Percentiles rank a stretch among this genome's conserved stretches.
Evolutionary conservation across 805 yeast genomes (phyloP).

Genomic region (Teunomyces lycoperdinae): DNA sequence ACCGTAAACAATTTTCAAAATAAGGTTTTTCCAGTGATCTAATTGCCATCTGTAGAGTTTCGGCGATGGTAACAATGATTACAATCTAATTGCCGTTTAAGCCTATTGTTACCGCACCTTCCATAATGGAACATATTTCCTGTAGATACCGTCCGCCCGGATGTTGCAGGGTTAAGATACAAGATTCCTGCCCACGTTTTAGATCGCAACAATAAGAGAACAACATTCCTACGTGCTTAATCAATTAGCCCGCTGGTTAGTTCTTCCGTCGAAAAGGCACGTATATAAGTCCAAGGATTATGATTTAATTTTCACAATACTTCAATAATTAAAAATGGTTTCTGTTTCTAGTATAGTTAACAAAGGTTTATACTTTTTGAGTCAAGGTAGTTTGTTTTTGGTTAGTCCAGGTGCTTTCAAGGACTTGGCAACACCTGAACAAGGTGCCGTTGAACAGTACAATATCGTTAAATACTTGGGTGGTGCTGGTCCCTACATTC

Average conservation of each 20-base stretch:
- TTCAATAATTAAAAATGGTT: conserved; percentile 19
- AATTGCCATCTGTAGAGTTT: no score
- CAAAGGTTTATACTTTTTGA: conserved; percentile 10
- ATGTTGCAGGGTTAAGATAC: neutral
- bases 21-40: no score
- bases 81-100: neutral
- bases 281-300: neutral
- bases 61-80: neutral
- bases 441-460: conserved; percentile 41
- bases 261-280: neutral
- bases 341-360: conserved; percentile 27
- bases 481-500: conserved; percentile 57
- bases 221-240: no score
- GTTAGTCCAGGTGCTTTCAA: conserved; percentile 24
- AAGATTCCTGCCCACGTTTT: neutral
- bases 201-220: neutral
- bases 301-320: neutral
- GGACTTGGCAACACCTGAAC: conserved; percentile 38
- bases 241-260: neutral
- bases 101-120: neutral
- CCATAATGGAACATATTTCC: neutral
- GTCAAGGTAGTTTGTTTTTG: conserved; percentile 19
- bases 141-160: neutral
- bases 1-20: no score
- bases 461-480: conserved; percentile 51